Percentiles rank a stretch among this genome's conserved stretches.
Conservation (phyloP, 2,329 filamentous ascomycete genomes). For the Sclerotinia subarctica region DNA sequence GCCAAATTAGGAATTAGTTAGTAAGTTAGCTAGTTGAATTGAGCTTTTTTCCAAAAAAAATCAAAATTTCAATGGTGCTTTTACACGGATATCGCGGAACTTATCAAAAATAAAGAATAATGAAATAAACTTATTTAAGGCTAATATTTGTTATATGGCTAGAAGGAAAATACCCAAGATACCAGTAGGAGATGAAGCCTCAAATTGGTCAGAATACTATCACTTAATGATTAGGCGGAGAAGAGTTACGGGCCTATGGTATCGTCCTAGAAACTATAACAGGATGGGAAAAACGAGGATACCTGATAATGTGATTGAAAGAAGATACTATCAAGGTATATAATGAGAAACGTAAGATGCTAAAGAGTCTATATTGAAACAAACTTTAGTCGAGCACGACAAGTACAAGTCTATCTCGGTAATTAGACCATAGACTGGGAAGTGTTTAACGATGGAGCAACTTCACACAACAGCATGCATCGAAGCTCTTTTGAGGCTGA, state of each 20-base stretch:
- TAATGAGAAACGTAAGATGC: background rate
- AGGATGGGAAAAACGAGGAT: background rate
- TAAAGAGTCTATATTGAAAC: slow-evolving; percentile 24
- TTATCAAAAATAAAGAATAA: slow-evolving; percentile 14
- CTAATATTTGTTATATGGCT: slow-evolving; percentile 14
- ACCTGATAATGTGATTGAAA: background rate
- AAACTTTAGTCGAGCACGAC: slow-evolving; percentile 24
- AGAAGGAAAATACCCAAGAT: background rate
- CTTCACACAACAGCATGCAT: background rate
- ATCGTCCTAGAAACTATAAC: background rate
- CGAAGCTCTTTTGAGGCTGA: slow-evolving; percentile 22
- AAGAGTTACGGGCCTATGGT: background rate
- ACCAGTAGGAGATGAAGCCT: background rate
- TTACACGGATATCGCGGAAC: background rate
- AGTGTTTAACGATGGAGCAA: background rate
- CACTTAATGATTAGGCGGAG: background rate
- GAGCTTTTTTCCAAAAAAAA: background rate
- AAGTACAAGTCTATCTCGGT: slow-evolving; percentile 32
- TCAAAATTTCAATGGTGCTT: background rate
- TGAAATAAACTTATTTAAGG: slow-evolving; percentile 16
- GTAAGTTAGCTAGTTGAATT: background rate
- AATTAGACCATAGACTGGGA: slow-evolving; percentile 15
- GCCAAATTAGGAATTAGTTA: background rate
- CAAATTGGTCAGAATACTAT: background rate
- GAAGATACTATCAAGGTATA: background rate